Base-by-base conservation (phyloP, 2,329 filamentous ascomycete species). In the Aspergillus terreus region DNA sequence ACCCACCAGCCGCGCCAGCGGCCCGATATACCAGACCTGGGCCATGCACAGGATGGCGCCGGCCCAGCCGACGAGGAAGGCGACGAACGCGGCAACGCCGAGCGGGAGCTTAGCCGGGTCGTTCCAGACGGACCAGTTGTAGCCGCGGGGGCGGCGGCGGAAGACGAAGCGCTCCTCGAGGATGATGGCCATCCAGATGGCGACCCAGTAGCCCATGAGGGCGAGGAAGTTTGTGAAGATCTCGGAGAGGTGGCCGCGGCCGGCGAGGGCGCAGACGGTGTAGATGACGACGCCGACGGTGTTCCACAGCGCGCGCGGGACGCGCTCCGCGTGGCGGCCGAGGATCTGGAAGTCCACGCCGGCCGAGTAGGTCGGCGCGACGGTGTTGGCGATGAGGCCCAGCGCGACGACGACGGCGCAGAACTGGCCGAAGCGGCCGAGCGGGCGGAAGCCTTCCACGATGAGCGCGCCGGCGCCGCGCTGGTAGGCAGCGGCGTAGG, bases 181-280 rank as follows among this genome's bases (percentile, higher is more conserved):
- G 2, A 81, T 72, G 44, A 88, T 85, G 1, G 79, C 78, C 17
- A 86, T 76, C 82, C 83, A 86, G 42, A 86, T 81, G 12, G 78
- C 78, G 14, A 86, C 77, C 84, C 83, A 88, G 67, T 87, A 88
- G 1, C 85, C 85, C 81, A 88, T 87, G 19, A 88, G 70, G 0
- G 83, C 82, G 4, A 88, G 74, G 64, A 88, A 87, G 63, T 87
- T 87, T 10, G 81, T 82, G 63, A 88, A 86, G 52, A 88, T 85
- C 23, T 76, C 76, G 0, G 82, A 79, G 2, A 88, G 75, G 57
- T 83, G 69, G 21, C 78, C 75, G 12, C 83, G 78, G 0, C 85
- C 85, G 1, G 78, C 84, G 14, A 87, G 74, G 0, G 83, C 84
- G 58, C 83, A 85, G 25, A 85, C 78, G 7, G 82, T 82, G 62